phyloP scores from a whole-genome alignment of 371 early-diverging fungal species.

The Mortierella polycephala region DNA sequence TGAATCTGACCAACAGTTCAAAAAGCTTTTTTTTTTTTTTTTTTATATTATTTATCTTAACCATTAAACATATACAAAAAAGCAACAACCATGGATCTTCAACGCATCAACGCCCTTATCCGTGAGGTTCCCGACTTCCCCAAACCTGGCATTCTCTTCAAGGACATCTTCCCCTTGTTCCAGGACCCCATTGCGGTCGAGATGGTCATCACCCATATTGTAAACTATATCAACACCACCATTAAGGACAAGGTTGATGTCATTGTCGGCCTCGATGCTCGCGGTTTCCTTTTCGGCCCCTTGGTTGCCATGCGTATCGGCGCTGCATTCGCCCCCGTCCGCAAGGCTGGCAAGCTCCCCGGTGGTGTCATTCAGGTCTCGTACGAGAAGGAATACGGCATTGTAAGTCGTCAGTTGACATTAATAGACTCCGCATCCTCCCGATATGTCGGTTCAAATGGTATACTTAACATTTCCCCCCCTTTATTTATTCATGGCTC shows the following conservation, averaged over 20 bases:
- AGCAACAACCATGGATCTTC: slow-evolving; percentile 37
- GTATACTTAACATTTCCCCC: not conserved
- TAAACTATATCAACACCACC: slow-evolving; percentile 79
- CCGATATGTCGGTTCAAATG: not conserved
- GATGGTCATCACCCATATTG: slow-evolving; percentile 87
- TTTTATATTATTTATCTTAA: not conserved
- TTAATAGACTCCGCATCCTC: not conserved
- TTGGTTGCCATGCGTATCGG: slow-evolving; percentile 88
- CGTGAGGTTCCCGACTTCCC: slow-evolving; percentile 73
- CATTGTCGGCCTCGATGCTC: slow-evolving; percentile 92
- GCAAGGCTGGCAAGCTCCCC: slow-evolving; percentile 97
- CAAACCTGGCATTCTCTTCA: slow-evolving; percentile 86
- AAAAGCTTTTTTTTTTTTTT: not conserved
- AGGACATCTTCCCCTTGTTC: slow-evolving; percentile 97
- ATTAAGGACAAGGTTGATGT: slow-evolving; percentile 84
- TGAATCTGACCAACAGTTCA: not conserved
- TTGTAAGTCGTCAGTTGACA: slow-evolving; percentile 58
- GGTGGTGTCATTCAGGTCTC: slow-evolving; percentile 75
- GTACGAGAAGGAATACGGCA: slow-evolving; percentile 96
- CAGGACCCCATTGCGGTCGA: slow-evolving; percentile 94
- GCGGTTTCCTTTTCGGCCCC: slow-evolving; percentile 94
- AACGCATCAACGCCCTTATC: slow-evolving; percentile 56
- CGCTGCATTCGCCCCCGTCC: slow-evolving; percentile 94
- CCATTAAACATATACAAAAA: not conserved
- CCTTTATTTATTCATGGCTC: not conserved